Percentiles rank a stretch among this genome's conserved stretches.
Conservation (phyloP, 257 asterid genomes). For the Lithospermum erythrorhizon region DNA sequence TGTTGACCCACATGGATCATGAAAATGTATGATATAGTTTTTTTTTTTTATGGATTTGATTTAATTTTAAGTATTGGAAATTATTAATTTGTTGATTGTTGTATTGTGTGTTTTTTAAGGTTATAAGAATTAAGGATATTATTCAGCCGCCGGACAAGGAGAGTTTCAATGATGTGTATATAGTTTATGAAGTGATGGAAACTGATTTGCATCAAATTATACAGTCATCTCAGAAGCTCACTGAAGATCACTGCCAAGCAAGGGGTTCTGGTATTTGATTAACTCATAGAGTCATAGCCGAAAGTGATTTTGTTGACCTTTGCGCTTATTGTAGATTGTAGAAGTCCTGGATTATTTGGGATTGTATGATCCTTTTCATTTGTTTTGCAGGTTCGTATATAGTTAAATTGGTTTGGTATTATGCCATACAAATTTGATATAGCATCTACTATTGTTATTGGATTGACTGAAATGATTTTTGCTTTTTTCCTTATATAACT, state of each 20-base stretch:
- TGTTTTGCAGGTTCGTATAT: not conserved
- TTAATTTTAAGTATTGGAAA: not conserved
- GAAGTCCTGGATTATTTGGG: not conserved
- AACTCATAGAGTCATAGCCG: not conserved
- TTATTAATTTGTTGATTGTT: not conserved
- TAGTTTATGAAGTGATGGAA: constrained; percentile 77
- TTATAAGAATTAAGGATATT: constrained; percentile 70
- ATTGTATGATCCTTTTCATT: not conserved
- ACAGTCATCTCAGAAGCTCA: constrained; percentile 61
- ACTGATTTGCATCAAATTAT: constrained; percentile 89
- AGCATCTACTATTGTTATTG: not conserved
- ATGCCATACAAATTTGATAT: not conserved
- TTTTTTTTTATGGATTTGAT: not conserved
- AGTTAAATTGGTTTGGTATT: not conserved
- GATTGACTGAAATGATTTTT: too few species aligned
- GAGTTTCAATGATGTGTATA: constrained; percentile 66
- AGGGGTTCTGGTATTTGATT: not conserved
- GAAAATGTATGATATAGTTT: constrained; percentile 38
- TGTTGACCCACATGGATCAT: constrained; percentile 87
- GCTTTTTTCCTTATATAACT: too few species aligned
- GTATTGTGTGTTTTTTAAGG: constrained; percentile 20
- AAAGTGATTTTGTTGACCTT: not conserved
- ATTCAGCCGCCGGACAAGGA: constrained; percentile 53
- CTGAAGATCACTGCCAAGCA: constrained; percentile 89
- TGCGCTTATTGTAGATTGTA: not conserved